These are phyloP conservation scores for button mushroom (Agaricus bisporus) DNA, from an alignment of 768 basidiomycete species.

Conservation along the genomic window DNA sequence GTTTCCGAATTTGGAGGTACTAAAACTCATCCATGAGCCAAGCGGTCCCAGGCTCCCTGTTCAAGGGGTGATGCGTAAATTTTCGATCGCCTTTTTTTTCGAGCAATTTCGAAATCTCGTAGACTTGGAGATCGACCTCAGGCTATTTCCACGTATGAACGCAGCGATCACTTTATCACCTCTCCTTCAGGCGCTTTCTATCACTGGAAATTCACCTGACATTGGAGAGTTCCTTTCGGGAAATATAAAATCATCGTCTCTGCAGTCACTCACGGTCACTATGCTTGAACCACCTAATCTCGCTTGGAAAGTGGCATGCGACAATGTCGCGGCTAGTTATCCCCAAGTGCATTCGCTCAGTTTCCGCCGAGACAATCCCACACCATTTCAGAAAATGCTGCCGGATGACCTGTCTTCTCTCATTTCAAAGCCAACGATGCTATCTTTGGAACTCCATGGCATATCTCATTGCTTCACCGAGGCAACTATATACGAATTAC, in stretches of 20 bases:
- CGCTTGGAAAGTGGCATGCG: not conserved
- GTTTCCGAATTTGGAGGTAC: not conserved
- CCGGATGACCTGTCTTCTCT: conserved; percentile 3
- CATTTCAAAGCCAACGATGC: not conserved
- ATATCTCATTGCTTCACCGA: conserved; percentile 5
- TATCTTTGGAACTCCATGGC: not conserved
- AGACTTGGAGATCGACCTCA: conserved; percentile 3
- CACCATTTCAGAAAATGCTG: not conserved
- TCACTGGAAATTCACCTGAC: not conserved
- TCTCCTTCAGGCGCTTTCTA: not conserved
- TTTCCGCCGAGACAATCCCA: not conserved
- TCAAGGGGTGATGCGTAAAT: too few relatives aligned
- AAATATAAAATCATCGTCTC: not conserved
- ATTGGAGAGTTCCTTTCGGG: not conserved
- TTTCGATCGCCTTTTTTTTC: not conserved
- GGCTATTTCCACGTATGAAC: not conserved
- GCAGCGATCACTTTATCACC: not conserved
- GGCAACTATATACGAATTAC: not conserved
- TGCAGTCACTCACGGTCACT: not conserved
- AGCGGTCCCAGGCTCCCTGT: too few relatives aligned
- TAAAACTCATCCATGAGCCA: not conserved
- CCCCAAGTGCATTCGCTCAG: not conserved
- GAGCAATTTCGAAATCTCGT: not conserved
- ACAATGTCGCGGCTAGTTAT: not conserved
- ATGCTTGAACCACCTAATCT: not conserved